Evolutionary conservation across 805 yeast species (phyloP), one percentile per base, ranked within the genome.

Genomic region (Wickerhamiella parazyma): DNA sequence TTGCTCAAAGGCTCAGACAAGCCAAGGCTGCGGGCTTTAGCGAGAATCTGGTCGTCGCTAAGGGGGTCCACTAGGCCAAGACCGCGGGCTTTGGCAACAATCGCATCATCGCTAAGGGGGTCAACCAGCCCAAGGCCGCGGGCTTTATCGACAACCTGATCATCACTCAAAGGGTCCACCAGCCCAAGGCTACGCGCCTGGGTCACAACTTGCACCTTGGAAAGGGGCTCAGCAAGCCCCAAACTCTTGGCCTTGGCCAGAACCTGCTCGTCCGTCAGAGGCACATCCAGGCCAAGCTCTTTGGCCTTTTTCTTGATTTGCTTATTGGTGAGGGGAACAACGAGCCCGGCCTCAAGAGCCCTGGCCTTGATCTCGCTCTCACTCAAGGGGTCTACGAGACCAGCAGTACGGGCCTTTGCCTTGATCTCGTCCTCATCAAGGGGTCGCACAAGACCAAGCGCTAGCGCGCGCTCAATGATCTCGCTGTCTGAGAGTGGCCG

Each of bases 231-330:
- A 2, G 22, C 37, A 17, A 39, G 14, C n/a, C n/a, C 24, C 24
- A 21, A 21, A 6, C 8, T 6, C 8, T 21, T 21, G 24, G 24
- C 24, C 24, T 21, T 21, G 5, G 24, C 91, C 28, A 78, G 9
- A 19, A 51, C 31, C n/a, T 50, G 40, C 2, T 33, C 41, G 4
- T 47, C 43, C 1, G 9, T 21, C 5, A 42, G 18, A 2, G 51
- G 50, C 14, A 44, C 52, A 14, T 48, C 56, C 21, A 57, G 46
- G 6, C 54, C 46, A 5, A 48, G 33, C 2, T 41, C 51, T 14
- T 47, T 45, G 53, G 61, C 63, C 29, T 53, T 53, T 2, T 35
- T 10, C 14, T 45, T n/a, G 3, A 35, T 36, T 2, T 42, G 45
- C 10, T 36, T 31, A 10, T 48, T 41, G 3, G 37, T 10, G n/a